Conservation (phyloP, 2,329 filamentous ascomycete species). For the Pyrenophora seminiperda region DNA sequence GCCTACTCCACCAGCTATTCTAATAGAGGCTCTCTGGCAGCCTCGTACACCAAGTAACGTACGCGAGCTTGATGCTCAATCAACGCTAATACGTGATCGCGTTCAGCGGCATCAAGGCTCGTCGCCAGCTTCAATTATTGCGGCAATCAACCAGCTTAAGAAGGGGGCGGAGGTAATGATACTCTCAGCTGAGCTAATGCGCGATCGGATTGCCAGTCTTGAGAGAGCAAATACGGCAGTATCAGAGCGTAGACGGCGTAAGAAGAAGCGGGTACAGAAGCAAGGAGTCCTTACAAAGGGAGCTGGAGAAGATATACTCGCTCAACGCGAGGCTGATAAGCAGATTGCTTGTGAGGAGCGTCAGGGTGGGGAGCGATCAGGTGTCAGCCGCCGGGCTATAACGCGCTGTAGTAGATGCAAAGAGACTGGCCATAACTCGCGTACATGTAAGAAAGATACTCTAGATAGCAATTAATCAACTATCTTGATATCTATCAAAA, state of each 20-base stretch:
- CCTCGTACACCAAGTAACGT: slow-evolving; percentile 11
- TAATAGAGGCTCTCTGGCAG: slow-evolving; percentile 3
- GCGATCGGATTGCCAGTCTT: slow-evolving; percentile 1
- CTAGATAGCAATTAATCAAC: too few relatives aligned
- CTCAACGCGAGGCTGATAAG: neutral
- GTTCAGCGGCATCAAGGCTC: neutral
- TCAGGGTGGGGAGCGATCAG: neutral
- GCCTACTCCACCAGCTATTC: slow-evolving; percentile 1
- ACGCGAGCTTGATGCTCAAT: slow-evolving; percentile 4
- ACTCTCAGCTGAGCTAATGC: too few relatives aligned
- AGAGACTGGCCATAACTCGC: too few relatives aligned
- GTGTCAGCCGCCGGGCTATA: neutral
- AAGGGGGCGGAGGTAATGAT: too few relatives aligned
- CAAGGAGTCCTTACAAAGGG: slow-evolving; percentile 5
- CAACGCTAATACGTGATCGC: slow-evolving; percentile 1
- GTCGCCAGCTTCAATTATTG: neutral
- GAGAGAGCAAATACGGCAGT: neutral
- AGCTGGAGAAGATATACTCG: slow-evolving; percentile 11
- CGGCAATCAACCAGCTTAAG: neutral
- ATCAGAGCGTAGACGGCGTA: slow-evolving; percentile 1
- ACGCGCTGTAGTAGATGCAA: too few relatives aligned
- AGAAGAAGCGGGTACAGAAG: slow-evolving; percentile 19
- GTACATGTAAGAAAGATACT: too few relatives aligned
- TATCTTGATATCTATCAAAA: too few relatives aligned
- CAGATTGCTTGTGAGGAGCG: neutral